Evolutionary conservation across 129 eudicot genomes (phyloP).

Genomic region (Artemisia tridentata): DNA sequence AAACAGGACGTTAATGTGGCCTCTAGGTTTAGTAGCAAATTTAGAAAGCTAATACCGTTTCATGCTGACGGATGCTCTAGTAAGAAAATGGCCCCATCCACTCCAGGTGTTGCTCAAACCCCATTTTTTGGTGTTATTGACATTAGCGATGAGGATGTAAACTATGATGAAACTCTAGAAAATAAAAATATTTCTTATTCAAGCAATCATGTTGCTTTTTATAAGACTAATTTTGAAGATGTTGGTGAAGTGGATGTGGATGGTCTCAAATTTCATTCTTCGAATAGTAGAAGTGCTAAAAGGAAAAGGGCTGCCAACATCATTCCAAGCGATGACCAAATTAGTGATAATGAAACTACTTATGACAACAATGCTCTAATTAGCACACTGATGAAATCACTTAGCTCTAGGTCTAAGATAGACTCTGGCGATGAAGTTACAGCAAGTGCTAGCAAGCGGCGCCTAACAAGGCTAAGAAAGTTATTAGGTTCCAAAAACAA

Average conservation of each 20-base stretch:
- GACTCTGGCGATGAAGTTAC: conserved; percentile 17
- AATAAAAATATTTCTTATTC: no score
- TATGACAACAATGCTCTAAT: conserved; percentile 24
- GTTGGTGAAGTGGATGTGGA: no score
- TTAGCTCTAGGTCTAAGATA: not conserved
- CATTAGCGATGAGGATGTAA: no score
- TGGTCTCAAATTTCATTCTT: no score
- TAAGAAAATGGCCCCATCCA: conserved; percentile 43
- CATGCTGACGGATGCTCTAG: conserved; percentile 34
- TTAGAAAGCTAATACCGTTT: conserved; percentile 38
- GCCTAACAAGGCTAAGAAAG: conserved; percentile 36
- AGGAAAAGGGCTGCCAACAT: no score
- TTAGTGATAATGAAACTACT: no score
- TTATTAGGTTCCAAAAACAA: conserved; percentile 7
- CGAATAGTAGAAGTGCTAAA: no score
- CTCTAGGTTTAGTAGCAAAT: conserved; percentile 10
- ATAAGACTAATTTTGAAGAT: no score
- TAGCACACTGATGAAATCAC: conserved; percentile 32
- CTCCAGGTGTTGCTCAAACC: not conserved
- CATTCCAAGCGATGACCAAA: no score
- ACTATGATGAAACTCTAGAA: no score
- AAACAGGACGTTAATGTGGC: not conserved
- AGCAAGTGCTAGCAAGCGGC: conserved; percentile 19
- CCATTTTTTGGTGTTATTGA: no score
- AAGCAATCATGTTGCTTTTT: no score